A percentile compares a stretch with the other conserved stretches of the same genome.
These are phyloP conservation scores for Alternaria hordeiaustralica DNA, from an alignment of 2,329 filamentous ascomycete genomes.

Conservation along the genomic window DNA sequence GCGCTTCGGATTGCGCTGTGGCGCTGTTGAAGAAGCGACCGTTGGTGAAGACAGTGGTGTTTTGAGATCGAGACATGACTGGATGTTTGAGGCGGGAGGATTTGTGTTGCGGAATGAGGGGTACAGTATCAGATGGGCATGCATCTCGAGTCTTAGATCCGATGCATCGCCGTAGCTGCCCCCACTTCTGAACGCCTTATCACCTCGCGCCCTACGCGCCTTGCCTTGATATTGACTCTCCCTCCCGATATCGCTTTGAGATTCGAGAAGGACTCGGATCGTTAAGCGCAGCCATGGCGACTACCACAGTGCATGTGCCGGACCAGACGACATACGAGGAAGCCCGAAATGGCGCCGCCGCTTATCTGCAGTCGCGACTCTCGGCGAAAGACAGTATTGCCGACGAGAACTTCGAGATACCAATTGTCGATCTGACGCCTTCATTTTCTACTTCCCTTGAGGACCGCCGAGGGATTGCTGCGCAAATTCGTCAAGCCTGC, in stretches of 20 bases:
- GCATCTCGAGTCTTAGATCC: constrained; percentile 21
- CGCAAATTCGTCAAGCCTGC: constrained; percentile 49
- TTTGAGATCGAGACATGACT: constrained; percentile 15
- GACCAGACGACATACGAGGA: constrained; percentile 33
- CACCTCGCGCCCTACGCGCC: background rate
- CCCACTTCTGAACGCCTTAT: constrained; percentile 3
- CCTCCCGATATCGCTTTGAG: background rate
- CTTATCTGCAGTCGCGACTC: constrained; percentile 47
- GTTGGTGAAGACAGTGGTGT: constrained; percentile 34
- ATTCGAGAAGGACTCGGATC: background rate
- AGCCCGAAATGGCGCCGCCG: constrained; percentile 42
- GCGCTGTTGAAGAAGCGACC: constrained; percentile 32
- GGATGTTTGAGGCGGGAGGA: background rate
- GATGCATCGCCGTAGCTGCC: constrained; percentile 14
- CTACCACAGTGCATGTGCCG: constrained; percentile 34
- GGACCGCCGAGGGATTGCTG: constrained; percentile 47
- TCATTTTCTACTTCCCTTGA: constrained; percentile 44
- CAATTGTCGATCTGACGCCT: constrained; percentile 46
- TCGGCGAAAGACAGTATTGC: constrained; percentile 13
- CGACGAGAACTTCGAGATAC: constrained; percentile 42
- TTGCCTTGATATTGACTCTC: background rate
- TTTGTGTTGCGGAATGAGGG: constrained; percentile 6
- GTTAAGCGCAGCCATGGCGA: background rate
- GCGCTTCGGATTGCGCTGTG: constrained; percentile 2
- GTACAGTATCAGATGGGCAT: constrained; percentile 14